These are phyloP conservation scores for Talaromyces adpressus DNA, from an alignment of 495 filamentous ascomycete species.

Conservation along the genomic window DNA sequence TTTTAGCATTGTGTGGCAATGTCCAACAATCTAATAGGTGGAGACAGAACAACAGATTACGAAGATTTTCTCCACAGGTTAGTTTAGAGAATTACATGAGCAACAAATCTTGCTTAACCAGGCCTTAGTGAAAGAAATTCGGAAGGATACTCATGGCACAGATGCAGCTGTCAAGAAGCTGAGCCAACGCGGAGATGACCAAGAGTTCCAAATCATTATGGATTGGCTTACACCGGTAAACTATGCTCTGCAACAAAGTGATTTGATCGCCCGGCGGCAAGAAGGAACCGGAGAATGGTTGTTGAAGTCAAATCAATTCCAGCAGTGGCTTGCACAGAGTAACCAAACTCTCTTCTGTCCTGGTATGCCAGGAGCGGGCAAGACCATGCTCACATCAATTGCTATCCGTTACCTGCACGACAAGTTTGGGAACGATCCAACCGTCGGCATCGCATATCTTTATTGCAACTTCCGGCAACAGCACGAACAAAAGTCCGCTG, in stretches of 20 bases:
- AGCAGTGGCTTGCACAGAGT: slow-evolving; percentile 19
- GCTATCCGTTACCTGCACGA: slow-evolving; percentile 23
- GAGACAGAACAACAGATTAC: too few species aligned
- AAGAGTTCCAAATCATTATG: slow-evolving; percentile 8
- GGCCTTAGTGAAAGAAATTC: too few species aligned
- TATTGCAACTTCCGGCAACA: too few species aligned
- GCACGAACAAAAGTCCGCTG: too few species aligned
- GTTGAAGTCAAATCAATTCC: slow-evolving; percentile 26
- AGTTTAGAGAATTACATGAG: too few species aligned
- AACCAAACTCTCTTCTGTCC: slow-evolving; percentile 34
- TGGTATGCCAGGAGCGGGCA: slow-evolving; percentile 35
- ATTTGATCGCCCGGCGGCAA: slow-evolving; percentile 15
- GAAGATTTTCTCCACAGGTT: too few species aligned
- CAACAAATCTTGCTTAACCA: background rate
- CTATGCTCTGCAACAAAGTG: slow-evolving; percentile 14
- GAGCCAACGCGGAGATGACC: background rate
- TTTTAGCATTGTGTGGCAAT: too few species aligned
- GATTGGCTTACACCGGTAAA: slow-evolving; percentile 15
- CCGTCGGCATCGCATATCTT: too few species aligned
- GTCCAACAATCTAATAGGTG: too few species aligned
- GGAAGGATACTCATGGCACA: too few species aligned
- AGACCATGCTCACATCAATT: slow-evolving; percentile 30
- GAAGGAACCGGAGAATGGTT: slow-evolving; percentile 38
- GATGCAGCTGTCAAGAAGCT: background rate
- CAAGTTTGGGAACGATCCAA: slow-evolving; percentile 9